Base-by-base conservation (phyloP, 2,329 filamentous ascomycete genomes). In the Colletotrichum camelliae region DNA sequence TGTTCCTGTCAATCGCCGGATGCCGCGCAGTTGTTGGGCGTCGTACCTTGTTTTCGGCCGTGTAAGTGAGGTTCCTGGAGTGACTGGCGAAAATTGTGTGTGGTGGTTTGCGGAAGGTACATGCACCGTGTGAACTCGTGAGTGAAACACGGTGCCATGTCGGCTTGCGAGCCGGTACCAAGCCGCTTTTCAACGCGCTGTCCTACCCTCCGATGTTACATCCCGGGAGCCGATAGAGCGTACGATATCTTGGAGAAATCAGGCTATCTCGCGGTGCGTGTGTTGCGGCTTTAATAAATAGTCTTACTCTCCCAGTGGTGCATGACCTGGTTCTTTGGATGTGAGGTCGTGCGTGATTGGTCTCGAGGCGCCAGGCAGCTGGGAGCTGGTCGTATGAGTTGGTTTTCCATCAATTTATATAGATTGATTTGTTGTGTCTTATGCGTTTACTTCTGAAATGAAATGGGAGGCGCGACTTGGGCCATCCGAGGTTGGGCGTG, bases 61-160 rank as follows among this genome's bases (percentile, higher is more conserved):
- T 75, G 73, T 75, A 75, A 75, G 73, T 75, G 73, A 75, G 64
- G 61, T 70, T n/a, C 27, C 2, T 27, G 57, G 39, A 48, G 35
- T 65, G 18, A 31, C 37, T 35, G 18, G 60, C 35, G 60, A 48
- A 64, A 72, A 75, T 72, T 52, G 33, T 48, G 37, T 57, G 55
- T 27, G 39, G 48, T 65, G 13, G 33, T 62, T 48, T 21, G 73
- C 29, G 18, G 16, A 24, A 73, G 16, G 73, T 75, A 75, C 57
- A 27, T n/a, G 8, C 13, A 68, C 73, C 57, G 73, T 75, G 73
- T 48, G 43, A 2, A 0, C 9, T 9, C 5, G 0, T 1, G 2
- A 0, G 5, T 4, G 1, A 27, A 5, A 18, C 58, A 75, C 73
- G 15, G 73, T 65, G 35, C 7, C 27, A 29, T 37, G 3, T 60